phyloP scores from a whole-genome alignment of 1,284 basidiomycete genomes.

The Melanopsichium pennsylvanicum region DNA sequence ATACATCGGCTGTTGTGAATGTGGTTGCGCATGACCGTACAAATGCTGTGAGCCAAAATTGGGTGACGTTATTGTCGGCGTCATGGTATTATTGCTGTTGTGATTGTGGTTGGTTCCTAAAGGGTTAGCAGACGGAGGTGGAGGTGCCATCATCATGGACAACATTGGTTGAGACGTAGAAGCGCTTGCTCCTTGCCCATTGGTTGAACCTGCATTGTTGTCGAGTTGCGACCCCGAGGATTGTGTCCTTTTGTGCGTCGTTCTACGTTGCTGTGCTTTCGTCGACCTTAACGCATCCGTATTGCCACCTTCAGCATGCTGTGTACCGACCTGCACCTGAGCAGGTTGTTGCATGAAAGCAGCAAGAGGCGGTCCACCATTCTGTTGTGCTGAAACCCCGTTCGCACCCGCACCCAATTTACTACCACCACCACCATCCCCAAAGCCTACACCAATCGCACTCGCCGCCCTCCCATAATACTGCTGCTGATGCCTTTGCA shows the following conservation, averaged over 20 bases:
- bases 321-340: too few species aligned
- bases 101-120: too few species aligned
- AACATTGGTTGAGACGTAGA: slow-evolving; percentile 28
- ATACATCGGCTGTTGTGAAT: slow-evolving; percentile 2
- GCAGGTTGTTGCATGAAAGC: slow-evolving; percentile 45
- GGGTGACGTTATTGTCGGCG: too few species aligned
- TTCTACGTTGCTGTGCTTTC: neutral
- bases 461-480: slow-evolving; percentile 33
- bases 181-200: neutral
- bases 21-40: too few species aligned
- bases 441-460: slow-evolving; percentile 20
- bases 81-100: too few species aligned
- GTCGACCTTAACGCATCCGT: too few species aligned
- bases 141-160: slow-evolving; percentile 50
- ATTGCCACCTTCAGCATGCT: too few species aligned
- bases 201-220: neutral
- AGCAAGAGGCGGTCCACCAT: slow-evolving; percentile 21
- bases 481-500: slow-evolving; percentile 42
- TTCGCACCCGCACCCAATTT: slow-evolving; percentile 20
- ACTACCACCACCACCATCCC: slow-evolving; percentile 1
- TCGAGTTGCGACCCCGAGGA: slow-evolving; percentile 13
- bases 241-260: slow-evolving; percentile 9
- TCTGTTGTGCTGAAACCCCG: slow-evolving; percentile 1
- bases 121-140: too few species aligned
- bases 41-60: slow-evolving; percentile 7